These are phyloP conservation scores for Neoascochyta sp. DNA, from an alignment of 2,329 filamentous ascomycete genomes.

Conservation along the genomic window DNA sequence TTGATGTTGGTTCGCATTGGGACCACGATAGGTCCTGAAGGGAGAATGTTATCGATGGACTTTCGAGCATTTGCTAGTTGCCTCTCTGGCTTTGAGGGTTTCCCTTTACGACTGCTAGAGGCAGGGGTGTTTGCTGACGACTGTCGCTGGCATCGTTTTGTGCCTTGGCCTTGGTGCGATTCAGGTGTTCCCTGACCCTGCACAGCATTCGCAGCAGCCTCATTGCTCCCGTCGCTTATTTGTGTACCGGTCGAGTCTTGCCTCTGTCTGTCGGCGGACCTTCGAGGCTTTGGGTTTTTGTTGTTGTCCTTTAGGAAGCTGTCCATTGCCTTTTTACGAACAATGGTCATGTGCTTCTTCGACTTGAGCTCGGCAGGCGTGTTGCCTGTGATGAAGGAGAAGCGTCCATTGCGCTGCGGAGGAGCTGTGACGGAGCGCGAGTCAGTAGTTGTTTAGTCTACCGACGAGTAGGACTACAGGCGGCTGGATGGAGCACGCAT, in stretches of 20 bases:
- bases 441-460: background rate
- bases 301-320: constrained; percentile 27
- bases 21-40: constrained; percentile 20
- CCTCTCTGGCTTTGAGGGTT: constrained; percentile 4
- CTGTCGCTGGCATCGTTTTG: too few species aligned
- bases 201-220: constrained; percentile 7
- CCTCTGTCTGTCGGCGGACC: constrained; percentile 11
- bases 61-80: constrained; percentile 7
- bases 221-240: constrained; percentile 12
- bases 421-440: constrained; percentile 1
- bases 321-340: constrained; percentile 38
- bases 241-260: constrained; percentile 17
- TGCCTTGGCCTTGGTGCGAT: too few species aligned
- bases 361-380: constrained; percentile 32
- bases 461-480: too few species aligned
- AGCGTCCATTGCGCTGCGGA: constrained; percentile 7
- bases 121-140: constrained; percentile 7
- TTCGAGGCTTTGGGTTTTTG: constrained; percentile 4
- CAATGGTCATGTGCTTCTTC: constrained; percentile 29
- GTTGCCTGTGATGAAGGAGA: constrained; percentile 34
- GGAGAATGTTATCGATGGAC: constrained; percentile 13
- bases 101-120: constrained; percentile 1
- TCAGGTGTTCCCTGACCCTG: constrained; percentile 1
- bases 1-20: constrained; percentile 9
- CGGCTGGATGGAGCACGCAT: too few species aligned